Percentiles rank a stretch among this genome's conserved stretches.
Conservation (phyloP, 179 eudicot species). For the Patellifolia procumbens region DNA sequence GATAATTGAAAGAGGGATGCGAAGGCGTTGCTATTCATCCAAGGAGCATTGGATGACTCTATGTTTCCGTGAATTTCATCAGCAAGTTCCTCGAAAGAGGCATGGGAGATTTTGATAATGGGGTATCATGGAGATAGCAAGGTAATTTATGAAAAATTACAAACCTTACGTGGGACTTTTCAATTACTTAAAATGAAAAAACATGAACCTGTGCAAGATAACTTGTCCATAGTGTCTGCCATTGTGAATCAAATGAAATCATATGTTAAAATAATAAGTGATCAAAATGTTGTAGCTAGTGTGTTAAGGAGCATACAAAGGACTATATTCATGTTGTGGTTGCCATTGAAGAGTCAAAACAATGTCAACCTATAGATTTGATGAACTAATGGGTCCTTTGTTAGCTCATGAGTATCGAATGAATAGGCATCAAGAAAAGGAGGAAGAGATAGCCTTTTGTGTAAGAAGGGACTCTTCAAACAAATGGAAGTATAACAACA, state of each 20-base stretch:
- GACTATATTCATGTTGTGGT: neutral
- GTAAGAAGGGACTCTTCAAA: neutral
- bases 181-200: neutral
- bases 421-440: neutral
- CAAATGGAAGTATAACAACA: neutral
- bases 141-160: neutral
- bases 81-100: neutral
- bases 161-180: slow-evolving; percentile 5
- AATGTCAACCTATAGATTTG: neutral
- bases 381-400: slow-evolving; percentile 1
- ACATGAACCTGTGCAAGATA: neutral
- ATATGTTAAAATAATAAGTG: neutral
- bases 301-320: neutral
- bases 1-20: slow-evolving; percentile 2
- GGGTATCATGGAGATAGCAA: slow-evolving; percentile 1
- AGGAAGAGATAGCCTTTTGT: neutral
- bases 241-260: neutral
- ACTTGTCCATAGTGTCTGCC: neutral
- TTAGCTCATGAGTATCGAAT: neutral
- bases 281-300: neutral
- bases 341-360: neutral
- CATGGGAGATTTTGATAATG: slow-evolving; percentile 2
- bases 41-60: neutral
- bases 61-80: neutral
- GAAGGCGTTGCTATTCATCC: neutral